Conservation (phyloP, 176 grass and related monocot species). For the Raddia guianensis region DNA sequence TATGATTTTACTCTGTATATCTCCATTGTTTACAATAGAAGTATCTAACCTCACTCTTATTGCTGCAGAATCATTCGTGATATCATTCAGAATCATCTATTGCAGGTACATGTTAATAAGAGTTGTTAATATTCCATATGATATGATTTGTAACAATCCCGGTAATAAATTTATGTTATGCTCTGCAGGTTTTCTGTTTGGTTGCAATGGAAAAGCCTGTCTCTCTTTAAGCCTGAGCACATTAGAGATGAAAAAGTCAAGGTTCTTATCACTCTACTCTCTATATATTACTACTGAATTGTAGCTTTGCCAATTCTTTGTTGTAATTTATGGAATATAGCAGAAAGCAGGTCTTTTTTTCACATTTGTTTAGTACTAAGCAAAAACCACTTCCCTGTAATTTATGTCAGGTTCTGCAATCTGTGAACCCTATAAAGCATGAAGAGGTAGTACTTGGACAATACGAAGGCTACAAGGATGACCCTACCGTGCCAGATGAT, state of each 20-base stretch:
- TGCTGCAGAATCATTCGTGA: conserved; percentile 96
- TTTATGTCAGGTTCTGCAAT: conserved; percentile 87
- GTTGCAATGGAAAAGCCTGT: conserved; percentile 99
- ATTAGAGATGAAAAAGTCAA: conserved; percentile 99
- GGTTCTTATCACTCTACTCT: conserved; percentile 53
- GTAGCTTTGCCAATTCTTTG: conserved; percentile 18
- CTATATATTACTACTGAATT: conserved; percentile 26
- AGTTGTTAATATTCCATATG: conserved; percentile 11
- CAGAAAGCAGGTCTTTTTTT: conserved; percentile 18
- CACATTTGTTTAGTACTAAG: conserved; percentile 24
- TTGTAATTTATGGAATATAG: conserved; percentile 26
- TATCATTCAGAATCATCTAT: conserved; percentile 98
- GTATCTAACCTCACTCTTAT: conserved; percentile 42
- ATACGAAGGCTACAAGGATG: conserved; percentile 96
- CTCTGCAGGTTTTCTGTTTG: conserved; percentile 89
- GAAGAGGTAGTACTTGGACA: conserved; percentile 98
- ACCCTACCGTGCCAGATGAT: conserved; percentile 88
- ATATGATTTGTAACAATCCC: conserved; percentile 9
- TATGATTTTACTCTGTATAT: neutral
- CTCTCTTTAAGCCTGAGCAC: conserved; percentile 97
- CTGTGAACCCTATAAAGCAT: conserved; percentile 78
- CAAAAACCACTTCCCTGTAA: conserved; percentile 13
- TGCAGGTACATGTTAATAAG: conserved; percentile 71
- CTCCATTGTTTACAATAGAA: conserved; percentile 15
- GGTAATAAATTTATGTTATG: conserved; percentile 26